phyloP scores from a whole-genome alignment of 768 basidiomycete species.

The Tulasnella sp. region DNA sequence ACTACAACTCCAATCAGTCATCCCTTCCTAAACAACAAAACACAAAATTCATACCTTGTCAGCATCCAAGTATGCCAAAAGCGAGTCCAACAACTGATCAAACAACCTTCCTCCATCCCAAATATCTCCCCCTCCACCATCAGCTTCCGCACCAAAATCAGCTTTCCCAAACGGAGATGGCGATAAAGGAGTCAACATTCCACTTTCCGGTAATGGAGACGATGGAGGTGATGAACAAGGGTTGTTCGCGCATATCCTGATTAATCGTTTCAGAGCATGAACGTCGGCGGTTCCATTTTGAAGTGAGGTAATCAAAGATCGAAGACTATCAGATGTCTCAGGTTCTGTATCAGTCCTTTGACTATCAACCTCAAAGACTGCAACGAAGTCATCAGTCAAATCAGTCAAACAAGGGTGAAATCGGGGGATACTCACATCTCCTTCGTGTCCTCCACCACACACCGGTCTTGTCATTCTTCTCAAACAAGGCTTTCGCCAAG shows the following conservation, averaged over 20 bases:
- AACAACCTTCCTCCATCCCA: slow-evolving; percentile 66
- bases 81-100: slow-evolving; percentile 51
- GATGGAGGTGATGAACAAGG: slow-evolving; percentile 37
- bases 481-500: slow-evolving; percentile 51
- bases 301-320: slow-evolving; percentile 39
- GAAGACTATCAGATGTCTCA: slow-evolving; percentile 19
- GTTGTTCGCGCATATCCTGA: slow-evolving; percentile 39
- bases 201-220: slow-evolving; percentile 46
- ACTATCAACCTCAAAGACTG: slow-evolving; percentile 1
- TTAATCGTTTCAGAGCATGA: slow-evolving; percentile 49
- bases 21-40: not conserved
- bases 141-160: not conserved
- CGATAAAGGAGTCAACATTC: slow-evolving; percentile 22
- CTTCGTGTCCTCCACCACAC: slow-evolving; percentile 73
- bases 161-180: slow-evolving; percentile 2
- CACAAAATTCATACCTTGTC: slow-evolving; percentile 37
- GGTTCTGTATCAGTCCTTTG: not conserved
- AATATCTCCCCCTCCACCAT: slow-evolving; percentile 29
- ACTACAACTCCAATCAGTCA: slow-evolving; percentile 29
- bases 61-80: slow-evolving; percentile 51
- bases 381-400: not conserved
- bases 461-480: slow-evolving; percentile 51
- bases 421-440: slow-evolving; percentile 42
- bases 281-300: slow-evolving; percentile 41
- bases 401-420: not conserved